phyloP scores from a whole-genome alignment of 2,329 filamentous ascomycete genomes.

The Fonsecaea nubica region DNA sequence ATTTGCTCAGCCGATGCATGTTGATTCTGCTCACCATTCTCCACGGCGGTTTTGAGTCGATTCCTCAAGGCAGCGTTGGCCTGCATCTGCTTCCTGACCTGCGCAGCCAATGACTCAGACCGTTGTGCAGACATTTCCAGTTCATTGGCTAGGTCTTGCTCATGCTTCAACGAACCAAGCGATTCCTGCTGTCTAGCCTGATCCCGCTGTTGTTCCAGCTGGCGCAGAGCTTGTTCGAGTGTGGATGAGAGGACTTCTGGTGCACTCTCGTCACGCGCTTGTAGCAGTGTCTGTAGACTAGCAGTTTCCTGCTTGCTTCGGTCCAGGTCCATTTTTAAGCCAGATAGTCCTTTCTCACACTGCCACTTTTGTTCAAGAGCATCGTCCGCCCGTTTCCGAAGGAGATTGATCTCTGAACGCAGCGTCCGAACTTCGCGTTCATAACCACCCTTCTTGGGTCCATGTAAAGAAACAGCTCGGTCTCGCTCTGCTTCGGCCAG shows the following conservation, averaged over 20 bases:
- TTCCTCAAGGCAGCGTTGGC: conserved; percentile 76
- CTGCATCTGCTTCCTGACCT: conserved; percentile 81
- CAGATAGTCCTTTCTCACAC: conserved; percentile 85
- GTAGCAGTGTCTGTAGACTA: conserved; percentile 77
- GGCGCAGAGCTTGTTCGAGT: conserved; percentile 74
- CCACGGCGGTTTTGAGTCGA: conserved; percentile 78
- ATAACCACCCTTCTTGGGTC: conserved; percentile 78
- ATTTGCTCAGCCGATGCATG: conserved; percentile 81
- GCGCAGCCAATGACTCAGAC: conserved; percentile 77
- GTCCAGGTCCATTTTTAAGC: conserved; percentile 95
- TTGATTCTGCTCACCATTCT: conserved; percentile 83
- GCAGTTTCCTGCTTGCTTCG: conserved; percentile 91
- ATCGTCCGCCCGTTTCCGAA: conserved; percentile 88
- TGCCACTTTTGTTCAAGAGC: conserved; percentile 96
- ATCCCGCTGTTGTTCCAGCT: conserved; percentile 73
- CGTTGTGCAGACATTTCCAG: conserved; percentile 75
- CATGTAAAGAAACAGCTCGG: conserved; percentile 62
- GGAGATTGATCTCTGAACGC: conserved; percentile 80
- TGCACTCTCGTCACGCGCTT: conserved; percentile 81
- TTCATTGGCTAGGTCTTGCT: conserved; percentile 72
- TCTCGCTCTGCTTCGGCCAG: conserved; percentile 80
- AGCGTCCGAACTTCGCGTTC: conserved; percentile 81
- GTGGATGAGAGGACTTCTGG: conserved; percentile 68
- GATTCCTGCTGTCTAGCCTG: conserved; percentile 60
- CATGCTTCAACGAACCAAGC: conserved; percentile 74